Evolutionary conservation across 2,329 filamentous ascomycete species (phyloP).

Genomic region (Fusarium tanahbumbuense): DNA sequence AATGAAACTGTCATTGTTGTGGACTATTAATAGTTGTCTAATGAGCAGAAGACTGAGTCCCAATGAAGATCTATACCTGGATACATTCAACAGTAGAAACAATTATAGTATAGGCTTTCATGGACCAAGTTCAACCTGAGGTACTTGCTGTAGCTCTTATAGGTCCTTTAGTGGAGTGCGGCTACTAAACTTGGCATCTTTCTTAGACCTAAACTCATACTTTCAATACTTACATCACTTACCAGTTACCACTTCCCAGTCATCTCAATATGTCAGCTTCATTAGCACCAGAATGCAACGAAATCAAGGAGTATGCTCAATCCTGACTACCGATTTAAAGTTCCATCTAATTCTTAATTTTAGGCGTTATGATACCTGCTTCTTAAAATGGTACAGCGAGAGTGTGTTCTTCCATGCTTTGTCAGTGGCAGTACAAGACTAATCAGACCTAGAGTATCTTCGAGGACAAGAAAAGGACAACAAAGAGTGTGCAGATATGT

Average conservation of each 20-base stretch:
- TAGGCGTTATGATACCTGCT: conserved; percentile 96
- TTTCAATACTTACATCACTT: conserved; percentile 25
- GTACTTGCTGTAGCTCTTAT: not conserved
- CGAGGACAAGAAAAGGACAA: conserved; percentile 84
- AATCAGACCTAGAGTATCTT: conserved; percentile 77
- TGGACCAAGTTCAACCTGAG: not conserved
- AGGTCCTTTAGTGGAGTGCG: not conserved
- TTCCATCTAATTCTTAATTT: not conserved
- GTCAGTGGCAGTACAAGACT: conserved; percentile 16
- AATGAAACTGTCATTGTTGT: not conserved
- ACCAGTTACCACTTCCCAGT: not conserved
- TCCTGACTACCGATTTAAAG: rapidly evolving
- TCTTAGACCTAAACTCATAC: not conserved
- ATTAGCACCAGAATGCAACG: conserved; percentile 92
- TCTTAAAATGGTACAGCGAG: conserved; percentile 99
- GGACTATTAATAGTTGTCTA: not conserved
- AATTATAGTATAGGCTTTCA: too few species aligned
- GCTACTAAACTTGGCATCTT: not conserved
- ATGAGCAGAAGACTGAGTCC: not conserved
- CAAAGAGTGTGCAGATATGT: conserved; percentile 85
- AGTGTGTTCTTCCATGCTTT: conserved; percentile 68
- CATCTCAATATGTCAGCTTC: conserved; percentile 83
- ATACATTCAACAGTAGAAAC: too few species aligned
- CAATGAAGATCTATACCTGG: not conserved
- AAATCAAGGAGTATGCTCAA: conserved; percentile 85